These are phyloP conservation scores for Bruguiera sexangula DNA, from an alignment of 345 rosid species.

Conservation along the genomic window DNA sequence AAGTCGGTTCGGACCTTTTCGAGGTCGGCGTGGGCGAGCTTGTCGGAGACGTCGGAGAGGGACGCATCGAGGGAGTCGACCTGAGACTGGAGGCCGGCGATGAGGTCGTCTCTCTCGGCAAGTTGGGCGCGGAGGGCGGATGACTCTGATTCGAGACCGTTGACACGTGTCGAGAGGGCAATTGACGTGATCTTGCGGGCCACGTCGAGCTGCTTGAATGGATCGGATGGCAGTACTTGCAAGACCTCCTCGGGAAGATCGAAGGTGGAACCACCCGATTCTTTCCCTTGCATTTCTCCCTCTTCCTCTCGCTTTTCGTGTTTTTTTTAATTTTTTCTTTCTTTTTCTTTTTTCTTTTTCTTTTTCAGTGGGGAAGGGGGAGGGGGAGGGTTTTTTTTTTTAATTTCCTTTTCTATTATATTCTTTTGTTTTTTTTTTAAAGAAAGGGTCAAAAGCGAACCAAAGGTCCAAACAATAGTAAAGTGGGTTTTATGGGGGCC, in stretches of 20 bases:
- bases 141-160: conserved; percentile 74
- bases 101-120: conserved; percentile 58
- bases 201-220: conserved; percentile 88
- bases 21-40: conserved; percentile 49
- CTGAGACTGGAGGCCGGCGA: conserved; percentile 62
- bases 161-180: conserved; percentile 85
- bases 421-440: too few species aligned
- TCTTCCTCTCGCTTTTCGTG: conserved; percentile 1
- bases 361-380: too few species aligned
- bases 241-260: conserved; percentile 78
- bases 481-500: neutral
- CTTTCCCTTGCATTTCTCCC: conserved; percentile 36
- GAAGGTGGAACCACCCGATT: conserved; percentile 45
- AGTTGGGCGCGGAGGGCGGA: conserved; percentile 49
- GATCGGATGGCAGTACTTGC: conserved; percentile 78
- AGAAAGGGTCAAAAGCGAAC: too few species aligned
- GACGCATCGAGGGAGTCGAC: conserved; percentile 66
- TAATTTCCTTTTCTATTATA: too few species aligned
- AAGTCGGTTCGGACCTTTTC: conserved; percentile 51
- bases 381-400: neutral
- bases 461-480: too few species aligned
- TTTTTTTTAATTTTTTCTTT: neutral
- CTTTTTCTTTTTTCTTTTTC: neutral
- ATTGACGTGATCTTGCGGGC: conserved; percentile 97
- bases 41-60: conserved; percentile 54